Percentiles rank a stretch among this genome's conserved stretches.
Conservation (phyloP, 331 rosid species). For the Rhamnella rubrinervis region DNA sequence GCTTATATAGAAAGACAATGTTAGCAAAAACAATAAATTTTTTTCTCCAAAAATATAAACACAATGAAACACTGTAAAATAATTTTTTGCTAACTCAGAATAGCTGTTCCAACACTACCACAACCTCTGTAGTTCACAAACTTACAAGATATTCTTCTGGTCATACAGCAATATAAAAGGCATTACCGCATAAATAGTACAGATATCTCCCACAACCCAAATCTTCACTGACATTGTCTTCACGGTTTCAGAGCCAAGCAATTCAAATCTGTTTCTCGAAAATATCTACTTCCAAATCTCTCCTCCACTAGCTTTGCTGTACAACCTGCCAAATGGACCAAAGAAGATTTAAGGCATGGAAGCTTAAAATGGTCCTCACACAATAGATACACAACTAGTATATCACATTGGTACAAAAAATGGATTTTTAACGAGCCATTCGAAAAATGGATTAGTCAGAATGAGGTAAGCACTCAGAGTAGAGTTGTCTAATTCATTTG, state of each 20-base stretch:
- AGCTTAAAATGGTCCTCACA: neutral
- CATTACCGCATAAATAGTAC: slow-evolving; percentile 31
- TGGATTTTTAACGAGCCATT: too few species aligned
- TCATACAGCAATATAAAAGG: slow-evolving; percentile 50
- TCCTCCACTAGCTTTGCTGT: slow-evolving; percentile 51
- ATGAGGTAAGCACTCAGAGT: neutral
- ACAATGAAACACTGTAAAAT: slow-evolving; percentile 33
- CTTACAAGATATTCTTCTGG: slow-evolving; percentile 31
- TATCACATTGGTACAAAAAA: neutral
- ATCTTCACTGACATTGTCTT: slow-evolving; percentile 17
- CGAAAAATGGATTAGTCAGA: neutral
- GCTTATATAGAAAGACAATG: neutral
- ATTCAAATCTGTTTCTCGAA: slow-evolving; percentile 14
- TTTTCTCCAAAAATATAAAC: slow-evolving; percentile 35
- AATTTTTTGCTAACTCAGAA: slow-evolving; percentile 36
- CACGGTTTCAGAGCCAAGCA: slow-evolving; percentile 21
- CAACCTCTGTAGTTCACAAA: slow-evolving; percentile 39
- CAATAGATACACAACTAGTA: slow-evolving; percentile 3
- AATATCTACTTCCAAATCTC: slow-evolving; percentile 38
- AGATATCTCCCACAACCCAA: slow-evolving; percentile 32
- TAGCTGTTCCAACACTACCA: slow-evolving; percentile 31
- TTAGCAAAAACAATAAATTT: slow-evolving; percentile 25
- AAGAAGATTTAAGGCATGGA: slow-evolving; percentile 8
- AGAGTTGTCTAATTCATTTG: too few species aligned
- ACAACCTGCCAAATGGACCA: slow-evolving; percentile 56